Evolutionary conservation across 1,284 basidiomycete species (phyloP).

Genomic region (Phenoliferia sp.): DNA sequence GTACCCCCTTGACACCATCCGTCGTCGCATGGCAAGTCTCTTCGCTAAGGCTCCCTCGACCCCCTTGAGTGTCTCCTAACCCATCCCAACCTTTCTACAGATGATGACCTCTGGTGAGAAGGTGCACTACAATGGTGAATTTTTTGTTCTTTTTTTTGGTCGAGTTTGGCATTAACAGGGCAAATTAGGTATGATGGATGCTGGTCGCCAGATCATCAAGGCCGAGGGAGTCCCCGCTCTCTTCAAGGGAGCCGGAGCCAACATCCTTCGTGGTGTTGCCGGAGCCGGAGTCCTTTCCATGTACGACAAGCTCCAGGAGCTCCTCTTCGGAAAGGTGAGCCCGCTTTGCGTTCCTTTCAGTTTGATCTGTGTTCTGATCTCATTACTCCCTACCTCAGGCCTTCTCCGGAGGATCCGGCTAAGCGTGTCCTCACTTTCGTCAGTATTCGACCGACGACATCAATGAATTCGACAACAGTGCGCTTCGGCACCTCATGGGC

Average conservation of each 20-base stretch:
- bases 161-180: constrained; percentile 20
- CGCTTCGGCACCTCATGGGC: too few species aligned
- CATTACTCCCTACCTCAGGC: not conserved
- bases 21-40: constrained; percentile 56
- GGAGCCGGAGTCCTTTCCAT: constrained; percentile 94
- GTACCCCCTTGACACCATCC: constrained; percentile 90
- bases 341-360: not conserved
- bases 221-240: constrained; percentile 77
- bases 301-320: constrained; percentile 82
- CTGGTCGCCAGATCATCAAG: constrained; percentile 70
- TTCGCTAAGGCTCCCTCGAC: too few species aligned
- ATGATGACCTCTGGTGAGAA: constrained; percentile 66
- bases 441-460: too few species aligned
- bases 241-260: constrained; percentile 64
- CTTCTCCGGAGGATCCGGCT: not conserved
- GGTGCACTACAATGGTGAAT: constrained; percentile 58
- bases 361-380: not conserved
- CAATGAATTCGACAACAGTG: too few species aligned
- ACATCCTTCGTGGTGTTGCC: constrained; percentile 89
- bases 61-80: too few species aligned
- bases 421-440: too few species aligned
- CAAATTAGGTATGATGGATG: constrained; percentile 62
- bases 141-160: not conserved
- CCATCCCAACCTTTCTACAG: too few species aligned
- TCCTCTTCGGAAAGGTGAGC: constrained; percentile 34